These are phyloP conservation scores for Trichosporon coremiiforme DNA, from an alignment of 1,284 basidiomycete species.

Conservation along the genomic window DNA sequence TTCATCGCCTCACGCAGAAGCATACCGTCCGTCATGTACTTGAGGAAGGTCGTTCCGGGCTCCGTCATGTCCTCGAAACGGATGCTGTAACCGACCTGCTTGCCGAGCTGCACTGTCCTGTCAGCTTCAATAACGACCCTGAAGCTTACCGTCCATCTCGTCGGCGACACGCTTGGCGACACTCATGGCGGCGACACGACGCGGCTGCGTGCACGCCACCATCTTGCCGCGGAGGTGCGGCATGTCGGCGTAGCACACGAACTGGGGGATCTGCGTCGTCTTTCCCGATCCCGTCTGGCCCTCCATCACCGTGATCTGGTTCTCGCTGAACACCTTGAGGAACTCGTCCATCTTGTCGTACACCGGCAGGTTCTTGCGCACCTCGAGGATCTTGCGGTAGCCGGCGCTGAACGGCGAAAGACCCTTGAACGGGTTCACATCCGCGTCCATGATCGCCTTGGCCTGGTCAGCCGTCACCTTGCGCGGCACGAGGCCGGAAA, in stretches of 20 bases:
- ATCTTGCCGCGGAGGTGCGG: slow-evolving; percentile 85
- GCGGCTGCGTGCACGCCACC: slow-evolving; percentile 95
- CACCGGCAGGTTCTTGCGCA: slow-evolving; percentile 86
- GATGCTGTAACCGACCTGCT: slow-evolving; percentile 96
- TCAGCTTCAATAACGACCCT: background rate
- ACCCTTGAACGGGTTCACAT: slow-evolving; percentile 87
- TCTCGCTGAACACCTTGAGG: slow-evolving; percentile 75
- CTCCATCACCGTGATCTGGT: slow-evolving; percentile 94
- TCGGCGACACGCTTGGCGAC: slow-evolving; percentile 98
- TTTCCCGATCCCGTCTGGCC: slow-evolving; percentile 98
- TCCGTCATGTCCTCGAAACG: slow-evolving; percentile 99
- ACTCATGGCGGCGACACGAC: slow-evolving; percentile 96
- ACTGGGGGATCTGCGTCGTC: slow-evolving; percentile 98
- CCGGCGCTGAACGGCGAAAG: slow-evolving; percentile 68
- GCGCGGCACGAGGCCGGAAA: slow-evolving; percentile 76
- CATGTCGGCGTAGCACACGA: slow-evolving; percentile 89
- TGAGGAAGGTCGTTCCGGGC: slow-evolving; percentile 84
- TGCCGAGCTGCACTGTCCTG: slow-evolving; percentile 75
- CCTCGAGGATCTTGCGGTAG: slow-evolving; percentile 84
- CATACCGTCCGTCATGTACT: slow-evolving; percentile 99
- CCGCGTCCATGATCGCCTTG: slow-evolving; percentile 72
- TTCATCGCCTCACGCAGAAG: slow-evolving; percentile 96
- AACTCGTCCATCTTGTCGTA: slow-evolving; percentile 92
- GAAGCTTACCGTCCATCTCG: slow-evolving; percentile 85
- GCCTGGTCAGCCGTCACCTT: slow-evolving; percentile 74